Conservation (phyloP, 2,329 filamentous ascomycete species). For the Amylocarpus encephaloides region DNA sequence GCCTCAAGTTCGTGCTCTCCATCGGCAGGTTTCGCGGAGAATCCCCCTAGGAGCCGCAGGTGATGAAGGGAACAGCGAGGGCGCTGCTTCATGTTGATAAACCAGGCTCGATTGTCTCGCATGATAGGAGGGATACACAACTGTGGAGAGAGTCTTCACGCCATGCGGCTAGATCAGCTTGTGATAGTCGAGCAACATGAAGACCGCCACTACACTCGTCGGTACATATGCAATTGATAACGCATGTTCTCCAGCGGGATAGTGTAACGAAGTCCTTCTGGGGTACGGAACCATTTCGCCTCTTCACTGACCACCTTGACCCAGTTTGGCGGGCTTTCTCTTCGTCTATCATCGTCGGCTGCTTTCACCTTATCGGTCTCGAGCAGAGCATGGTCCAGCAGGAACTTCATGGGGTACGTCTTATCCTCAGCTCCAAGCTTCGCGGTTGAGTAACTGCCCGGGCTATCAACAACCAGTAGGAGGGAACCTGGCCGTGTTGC, state of each 20-base stretch:
- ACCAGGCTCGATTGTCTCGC: too few species aligned
- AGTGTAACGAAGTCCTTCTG: slow-evolving; percentile 63
- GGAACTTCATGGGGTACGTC: slow-evolving; percentile 88
- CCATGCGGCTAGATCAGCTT: too few species aligned
- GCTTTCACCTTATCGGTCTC: slow-evolving; percentile 21
- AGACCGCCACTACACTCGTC: slow-evolving; percentile 30
- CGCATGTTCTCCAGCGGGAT: slow-evolving; percentile 91
- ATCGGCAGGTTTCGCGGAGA: too few species aligned
- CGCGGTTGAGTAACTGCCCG: slow-evolving; percentile 86
- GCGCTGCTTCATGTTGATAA: too few species aligned
- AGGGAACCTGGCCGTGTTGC: slow-evolving; percentile 52
- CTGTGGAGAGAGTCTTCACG: too few species aligned
- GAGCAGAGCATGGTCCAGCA: slow-evolving; percentile 76
- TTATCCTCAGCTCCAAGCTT: slow-evolving; percentile 54
- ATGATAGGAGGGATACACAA: too few species aligned
- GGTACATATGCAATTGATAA: slow-evolving; percentile 84
- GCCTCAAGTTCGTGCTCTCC: too few species aligned
- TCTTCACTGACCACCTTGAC: slow-evolving; percentile 69
- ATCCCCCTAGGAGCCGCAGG: too few species aligned
- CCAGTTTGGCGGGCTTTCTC: slow-evolving; percentile 48
- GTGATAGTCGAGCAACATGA: too few species aligned
- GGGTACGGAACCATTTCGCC: slow-evolving; percentile 77
- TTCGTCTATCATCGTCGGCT: slow-evolving; percentile 32
- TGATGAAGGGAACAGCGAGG: too few species aligned
- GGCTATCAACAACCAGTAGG: slow-evolving; percentile 83